Evolutionary conservation across 768 basidiomycete genomes (phyloP), one percentile per base, ranked within the genome.

Genomic region (Boletus vermiculosoides): DNA sequence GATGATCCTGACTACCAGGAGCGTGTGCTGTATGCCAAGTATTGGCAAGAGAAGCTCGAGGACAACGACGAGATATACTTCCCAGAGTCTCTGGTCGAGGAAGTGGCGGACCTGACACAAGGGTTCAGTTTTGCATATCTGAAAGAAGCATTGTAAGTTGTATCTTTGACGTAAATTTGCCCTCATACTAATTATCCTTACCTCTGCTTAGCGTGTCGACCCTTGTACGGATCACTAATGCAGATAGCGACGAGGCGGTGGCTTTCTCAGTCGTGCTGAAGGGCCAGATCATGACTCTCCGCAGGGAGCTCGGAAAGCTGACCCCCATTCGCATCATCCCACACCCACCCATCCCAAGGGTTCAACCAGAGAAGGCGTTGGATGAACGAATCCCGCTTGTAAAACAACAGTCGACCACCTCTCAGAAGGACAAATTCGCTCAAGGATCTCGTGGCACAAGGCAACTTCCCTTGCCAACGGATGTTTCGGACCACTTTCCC

Each of bases 101-200:
- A 83, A 59, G 74, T 90, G 28, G 89, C 86, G 6, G 72, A 77
- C 11, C 51, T 72, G 56, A 93, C 91, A 0, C 75, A 79, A 33
- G 74, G 77, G 31, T 94, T 94, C 75, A 90, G 87, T 62, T 94
- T 94, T 68, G 90, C 92, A 0, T 94, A 92, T 71, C 76, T 94
- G 64, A 94, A 95, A 69, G 92, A 94, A 71, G 90, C 84, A 3
- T 94, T 94, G 92, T 94, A 67, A 58, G 89, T 78, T 28, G 18
- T 52, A 20, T 39, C 25, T 33, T 25, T 30, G 33, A 39, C 23
- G 4, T 13, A 13, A 10, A 39, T 28, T 22, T 5, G n/a, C 18
- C 37, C n/a, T 50, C 30, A 28, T 40, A 10, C 37, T 25, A 39
- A 58, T 22, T 6, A 3, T 49, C 8, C 36, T 44, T 46, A 0